Base-by-base conservation (phyloP, 2,329 filamentous ascomycete genomes). In the Hortaea sp. region DNA sequence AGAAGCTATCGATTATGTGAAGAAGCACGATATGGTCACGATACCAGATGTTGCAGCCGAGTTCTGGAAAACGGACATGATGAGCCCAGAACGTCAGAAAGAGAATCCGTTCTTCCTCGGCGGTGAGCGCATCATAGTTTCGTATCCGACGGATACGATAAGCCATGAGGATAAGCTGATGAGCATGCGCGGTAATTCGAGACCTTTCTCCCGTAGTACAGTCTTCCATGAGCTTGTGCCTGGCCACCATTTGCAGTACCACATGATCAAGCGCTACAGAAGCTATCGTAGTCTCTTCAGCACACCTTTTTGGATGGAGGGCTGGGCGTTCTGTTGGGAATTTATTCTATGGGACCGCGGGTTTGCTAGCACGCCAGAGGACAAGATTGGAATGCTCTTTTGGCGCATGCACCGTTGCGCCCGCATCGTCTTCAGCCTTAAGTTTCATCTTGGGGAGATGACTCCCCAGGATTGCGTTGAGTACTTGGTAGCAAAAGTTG, bases 301-400 rank as follows among this genome's bases (percentile, higher is more conserved):
- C 29, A 80, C 77, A 1, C 74, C 76, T 0, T 80, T 81, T 55
- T 79, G 70, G 63, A 70, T 77, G 34, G 78, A 81, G 58, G 77
- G 77, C 12, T 80, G 77, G 76, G 73, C 77, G 7, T 69, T 79
- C 52, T 81, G 81, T 57, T 80, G 77, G 77, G 78, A 81, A 61
- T 66, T 79, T 53, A 57, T 78, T 12, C 65, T 81, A 11, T 81
- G 76, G 75, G 61, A 74, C 38, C 67, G 73, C 29, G 68, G 68
- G 29, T 80, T 78, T 53, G 69, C 72, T 46, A 63, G 64, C 4
- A 66, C 67, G 0, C 66, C 76, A 0, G 71, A 76, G 48, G 73
- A 79, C 50, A 67, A 68, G 35, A 68, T 81, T 20, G 77, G 77
- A 0, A 75, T 78, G 51, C 61, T 81, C 6, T 81, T 79, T 57